Evolutionary conservation across 192 early-diverging fungal species (phyloP).

Genomic region (Spinellus fusiger): DNA sequence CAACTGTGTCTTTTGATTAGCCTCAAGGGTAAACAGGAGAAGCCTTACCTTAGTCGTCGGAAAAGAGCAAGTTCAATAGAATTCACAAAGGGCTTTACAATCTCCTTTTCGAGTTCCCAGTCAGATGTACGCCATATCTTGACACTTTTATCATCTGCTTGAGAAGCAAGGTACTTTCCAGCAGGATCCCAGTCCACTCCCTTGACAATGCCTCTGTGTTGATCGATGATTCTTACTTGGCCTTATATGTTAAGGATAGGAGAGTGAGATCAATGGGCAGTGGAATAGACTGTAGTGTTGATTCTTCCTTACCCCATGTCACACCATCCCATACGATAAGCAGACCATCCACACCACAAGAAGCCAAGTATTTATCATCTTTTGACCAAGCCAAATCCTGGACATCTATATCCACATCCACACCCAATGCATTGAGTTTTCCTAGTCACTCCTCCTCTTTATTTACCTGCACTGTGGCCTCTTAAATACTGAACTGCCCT

Average conservation of each 20-base stretch:
- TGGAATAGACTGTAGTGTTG: background rate
- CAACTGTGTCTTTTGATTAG: conserved; percentile 70
- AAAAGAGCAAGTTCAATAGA: conserved; percentile 89
- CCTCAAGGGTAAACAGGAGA: no score
- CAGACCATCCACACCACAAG: conserved; percentile 80
- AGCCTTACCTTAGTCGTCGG: conserved; percentile 65
- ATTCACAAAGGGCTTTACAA: conserved; percentile 66
- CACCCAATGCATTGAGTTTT: background rate
- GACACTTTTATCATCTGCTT: conserved; percentile 87
- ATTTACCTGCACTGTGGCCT: conserved; percentile 10
- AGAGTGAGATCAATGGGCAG: background rate
- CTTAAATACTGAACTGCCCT: conserved; percentile 8
- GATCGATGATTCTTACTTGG: conserved; percentile 55
- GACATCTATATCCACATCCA: conserved; percentile 57
- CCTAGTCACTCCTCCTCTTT: conserved; percentile 78
- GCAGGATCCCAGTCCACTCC: conserved; percentile 95
- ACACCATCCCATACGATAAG: conserved; percentile 83
- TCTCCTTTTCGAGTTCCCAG: conserved; percentile 74
- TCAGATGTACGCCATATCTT: conserved; percentile 84
- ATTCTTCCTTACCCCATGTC: conserved; percentile 60
- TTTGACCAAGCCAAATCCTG: conserved; percentile 90
- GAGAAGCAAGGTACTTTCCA: conserved; percentile 86
- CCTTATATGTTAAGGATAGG: conserved; percentile 27
- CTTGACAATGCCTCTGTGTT: conserved; percentile 89
- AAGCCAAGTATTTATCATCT: conserved; percentile 78